A percentile compares a stretch with the other conserved stretches of the same genome.
Conservation (phyloP, 2,329 filamentous ascomycete species). For the Colletotrichum tanaceti region DNA sequence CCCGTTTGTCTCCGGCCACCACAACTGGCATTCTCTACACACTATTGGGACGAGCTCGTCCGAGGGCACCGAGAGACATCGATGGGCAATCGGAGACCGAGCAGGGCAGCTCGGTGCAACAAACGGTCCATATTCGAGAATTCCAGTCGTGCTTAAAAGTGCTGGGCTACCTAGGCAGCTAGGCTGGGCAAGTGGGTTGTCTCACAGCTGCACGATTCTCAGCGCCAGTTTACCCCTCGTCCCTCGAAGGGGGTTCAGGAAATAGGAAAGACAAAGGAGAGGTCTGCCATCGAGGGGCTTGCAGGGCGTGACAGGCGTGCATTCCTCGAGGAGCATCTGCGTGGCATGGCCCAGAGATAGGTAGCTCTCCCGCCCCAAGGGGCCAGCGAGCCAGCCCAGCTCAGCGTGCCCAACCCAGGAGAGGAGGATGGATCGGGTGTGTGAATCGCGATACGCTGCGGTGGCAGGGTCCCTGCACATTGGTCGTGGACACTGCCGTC, state of each 20-base stretch:
- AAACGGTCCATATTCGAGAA: constrained; percentile 6
- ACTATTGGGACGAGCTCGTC: neutral
- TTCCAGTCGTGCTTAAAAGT: constrained; percentile 24
- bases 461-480: constrained; percentile 30
- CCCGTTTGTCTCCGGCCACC: constrained; percentile 11
- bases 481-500: constrained; percentile 1
- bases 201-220: constrained; percentile 8
- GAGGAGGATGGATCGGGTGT: neutral
- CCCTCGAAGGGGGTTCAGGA: neutral
- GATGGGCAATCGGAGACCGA: constrained; percentile 19
- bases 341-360: constrained; percentile 38
- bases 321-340: constrained; percentile 34
- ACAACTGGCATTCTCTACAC: neutral
- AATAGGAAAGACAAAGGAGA: constrained; percentile 4
- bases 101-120: constrained; percentile 10
- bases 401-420: neutral
- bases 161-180: too few relatives aligned
- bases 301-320: constrained; percentile 6
- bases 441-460: neutral
- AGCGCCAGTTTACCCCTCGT: constrained; percentile 22
- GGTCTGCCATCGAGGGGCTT: constrained; percentile 26
- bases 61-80: constrained; percentile 11
- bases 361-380: constrained; percentile 37
- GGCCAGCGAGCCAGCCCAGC: constrained; percentile 10
- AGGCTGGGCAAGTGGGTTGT: constrained; percentile 10